Evolutionary conservation across 768 basidiomycete genomes (phyloP), one percentile per base, ranked within the genome.

Genomic region (Trametopsis cervina): DNA sequence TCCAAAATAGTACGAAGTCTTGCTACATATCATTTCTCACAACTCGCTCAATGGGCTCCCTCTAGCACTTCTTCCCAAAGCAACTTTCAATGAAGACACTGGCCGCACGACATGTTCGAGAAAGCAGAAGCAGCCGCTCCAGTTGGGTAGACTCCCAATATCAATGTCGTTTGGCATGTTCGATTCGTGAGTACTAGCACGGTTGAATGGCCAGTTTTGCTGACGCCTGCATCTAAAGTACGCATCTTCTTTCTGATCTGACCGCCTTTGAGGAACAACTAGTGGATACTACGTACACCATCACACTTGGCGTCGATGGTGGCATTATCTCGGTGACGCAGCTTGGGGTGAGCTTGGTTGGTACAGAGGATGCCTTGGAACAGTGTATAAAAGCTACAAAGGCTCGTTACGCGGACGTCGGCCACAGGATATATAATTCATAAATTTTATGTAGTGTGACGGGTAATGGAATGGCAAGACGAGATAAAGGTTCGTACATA

Each of bases 241-340:
- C 76, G 42, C 70, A 77, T 21, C 62, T 94, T 9, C 68, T 97
- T 3, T 72, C 83, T 0, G 95, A 98, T 64, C 89, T 92, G 0
- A 86, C 90, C 0, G 73, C 90, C 1, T 96, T 95, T 63, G 95
- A 98, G 67, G 85, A 92, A 55, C 86, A 89, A 0, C 72, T 96
- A 5, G 76, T 93, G 45, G 80, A 86, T 12, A 83, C 89, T 0
- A 74, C 76, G 0, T 60, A 92, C 47, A 79, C 81, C 1, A 63
- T 93, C 26, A 67, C 84, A 1, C 52, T 89, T 4, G 78, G 80
- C 50, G 71, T 73, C 23, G 53, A 60, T 1, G 73, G 71, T 12
- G 66, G 70, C 5, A 62, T 85, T 5, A 61, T 81, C 12, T 72
- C 74, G 0, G 68, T 78, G 2, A 66, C 69, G n/a, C 80, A 85